Evolutionary conservation across 192 early-diverging fungal species (phyloP).

Genomic region (Funneliformis mosseae): DNA sequence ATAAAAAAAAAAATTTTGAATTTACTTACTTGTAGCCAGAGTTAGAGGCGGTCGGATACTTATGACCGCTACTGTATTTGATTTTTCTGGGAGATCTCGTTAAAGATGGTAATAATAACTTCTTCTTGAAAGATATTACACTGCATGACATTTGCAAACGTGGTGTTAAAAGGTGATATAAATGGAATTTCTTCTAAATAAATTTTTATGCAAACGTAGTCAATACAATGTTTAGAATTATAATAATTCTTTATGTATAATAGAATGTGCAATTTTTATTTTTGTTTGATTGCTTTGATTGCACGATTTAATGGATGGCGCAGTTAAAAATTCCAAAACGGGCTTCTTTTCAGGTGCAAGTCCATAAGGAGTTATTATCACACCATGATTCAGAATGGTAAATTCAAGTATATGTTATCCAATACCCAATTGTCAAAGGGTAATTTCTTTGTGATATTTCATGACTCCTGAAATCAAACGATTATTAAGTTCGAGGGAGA

Average conservation of each 20-base stretch:
- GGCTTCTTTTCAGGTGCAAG: neutral
- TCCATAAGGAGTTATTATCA: neutral
- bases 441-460: neutral
- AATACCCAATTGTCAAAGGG: neutral
- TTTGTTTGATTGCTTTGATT: neutral
- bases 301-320: neutral
- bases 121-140: neutral
- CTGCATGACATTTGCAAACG: neutral
- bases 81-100: neutral
- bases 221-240: neutral
- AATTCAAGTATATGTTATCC: neutral
- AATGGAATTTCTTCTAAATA: neutral
- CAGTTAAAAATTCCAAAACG: neutral
- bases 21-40: too few relatives aligned
- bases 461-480: neutral
- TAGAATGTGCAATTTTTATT: neutral
- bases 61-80: too few relatives aligned
- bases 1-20: too few relatives aligned
- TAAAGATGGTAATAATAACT: neutral
- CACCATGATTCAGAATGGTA: neutral
- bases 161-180: neutral
- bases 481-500: neutral
- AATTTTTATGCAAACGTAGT: neutral
- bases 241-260: neutral
- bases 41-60: too few relatives aligned